Evolutionary conservation across 805 yeast genomes (phyloP), one percentile per base, ranked within the genome.

Genomic region (Candida caryicola): DNA sequence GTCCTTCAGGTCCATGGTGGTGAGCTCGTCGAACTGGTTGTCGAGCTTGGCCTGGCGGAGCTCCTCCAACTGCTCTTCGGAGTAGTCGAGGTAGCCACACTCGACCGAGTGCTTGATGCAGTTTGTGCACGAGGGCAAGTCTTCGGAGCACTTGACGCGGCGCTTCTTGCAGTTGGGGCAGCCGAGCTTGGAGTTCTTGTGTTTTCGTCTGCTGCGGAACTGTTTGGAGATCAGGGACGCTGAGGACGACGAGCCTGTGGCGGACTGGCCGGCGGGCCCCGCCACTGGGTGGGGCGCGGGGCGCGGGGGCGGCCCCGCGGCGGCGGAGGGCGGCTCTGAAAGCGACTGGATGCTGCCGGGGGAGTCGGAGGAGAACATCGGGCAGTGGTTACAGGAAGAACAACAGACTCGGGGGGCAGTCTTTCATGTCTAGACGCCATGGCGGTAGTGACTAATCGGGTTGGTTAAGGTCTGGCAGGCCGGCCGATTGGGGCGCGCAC

Each of bases 81-180:
- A 41, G 43, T 57, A 64, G 39, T 61, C 64, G 27, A 64, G 51
- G 44, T 67, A 67, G 4, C 66, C 71, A 51, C 73, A 67, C 36
- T 51, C 56, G 3, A 58, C 62, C 36, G 62, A 57, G 45, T 67
- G 72, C 39, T 67, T 67, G 35, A 64, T 46, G 50, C 73, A 67
- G 45, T 67, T 67, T 37, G 48, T 31, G 40, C 73, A 67, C 33
- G 54, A 51, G 1, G 73, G 73, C 17, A 67, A 49, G 29, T 66
- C 65, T 37, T 67, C 72, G 17, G 59, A 47, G 40, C 80, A 75
- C 51, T 74, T 74, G 44, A 75, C 77, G 33, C 76, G 57, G 34
- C 81, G 57, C 36, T 59, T 59, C 49, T 73, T 73, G 54, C 79
- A 75, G 23, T 73, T 71, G 15, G 67, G 59, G 44, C 80, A 75